These are phyloP conservation scores for Zasmidium cellare DNA, from an alignment of 2,329 filamentous ascomycete species.

Conservation along the genomic window DNA sequence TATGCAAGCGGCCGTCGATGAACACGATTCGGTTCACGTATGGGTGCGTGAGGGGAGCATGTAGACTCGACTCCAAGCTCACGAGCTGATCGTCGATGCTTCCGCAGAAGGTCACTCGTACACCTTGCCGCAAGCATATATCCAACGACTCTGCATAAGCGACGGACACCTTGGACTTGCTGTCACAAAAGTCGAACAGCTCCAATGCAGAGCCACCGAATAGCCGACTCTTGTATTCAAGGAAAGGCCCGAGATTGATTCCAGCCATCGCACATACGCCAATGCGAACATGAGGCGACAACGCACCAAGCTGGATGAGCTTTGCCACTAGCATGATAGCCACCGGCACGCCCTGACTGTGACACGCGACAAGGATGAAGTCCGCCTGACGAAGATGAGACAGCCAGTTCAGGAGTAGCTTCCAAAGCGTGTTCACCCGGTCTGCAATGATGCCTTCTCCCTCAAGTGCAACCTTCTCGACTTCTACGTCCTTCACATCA, in stretches of 20 bases:
- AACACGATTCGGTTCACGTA: conserved; percentile 96
- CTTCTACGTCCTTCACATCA: conserved; percentile 72
- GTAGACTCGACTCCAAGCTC: conserved; percentile 88
- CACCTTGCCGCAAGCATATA: conserved; percentile 73
- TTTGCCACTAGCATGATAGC: conserved; percentile 90
- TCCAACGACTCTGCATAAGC: conserved; percentile 76
- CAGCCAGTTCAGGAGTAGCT: conserved; percentile 90
- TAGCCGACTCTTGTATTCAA: conserved; percentile 85
- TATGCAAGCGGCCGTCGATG: conserved; percentile 87
- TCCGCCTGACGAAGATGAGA: conserved; percentile 85
- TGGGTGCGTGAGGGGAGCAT: conserved; percentile 81
- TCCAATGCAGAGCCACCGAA: conserved; percentile 90
- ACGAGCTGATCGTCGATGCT: conserved; percentile 98
- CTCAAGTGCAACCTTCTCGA: conserved; percentile 92
- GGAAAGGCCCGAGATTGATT: conserved; percentile 88
- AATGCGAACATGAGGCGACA: conserved; percentile 68
- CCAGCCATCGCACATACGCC: conserved; percentile 89
- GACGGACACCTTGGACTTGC: conserved; percentile 77
- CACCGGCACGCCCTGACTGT: conserved; percentile 94
- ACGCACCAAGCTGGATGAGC: conserved; percentile 83
- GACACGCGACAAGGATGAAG: conserved; percentile 86
- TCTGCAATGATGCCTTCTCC: conserved; percentile 91
- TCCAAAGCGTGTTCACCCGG: conserved; percentile 90
- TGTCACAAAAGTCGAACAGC: conserved; percentile 87
- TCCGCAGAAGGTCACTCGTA: conserved; percentile 81